Conservation (phyloP, 768 basidiomycete genomes). For the Macrolepiota fuliginosa region DNA sequence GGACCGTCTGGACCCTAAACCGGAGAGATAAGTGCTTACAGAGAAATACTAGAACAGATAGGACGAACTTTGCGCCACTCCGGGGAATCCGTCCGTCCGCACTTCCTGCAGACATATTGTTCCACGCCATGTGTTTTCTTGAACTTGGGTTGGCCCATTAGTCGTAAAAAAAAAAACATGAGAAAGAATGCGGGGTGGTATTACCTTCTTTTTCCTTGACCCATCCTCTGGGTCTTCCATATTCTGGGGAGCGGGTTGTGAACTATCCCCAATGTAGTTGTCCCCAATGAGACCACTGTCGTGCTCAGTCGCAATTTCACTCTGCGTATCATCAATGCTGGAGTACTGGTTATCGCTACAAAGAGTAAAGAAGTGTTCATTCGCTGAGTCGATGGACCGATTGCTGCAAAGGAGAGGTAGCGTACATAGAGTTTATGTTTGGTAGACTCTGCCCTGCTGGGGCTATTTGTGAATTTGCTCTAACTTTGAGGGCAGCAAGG, state of each 20-base stretch:
- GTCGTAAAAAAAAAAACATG: background rate
- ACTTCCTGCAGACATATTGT: constrained; percentile 86
- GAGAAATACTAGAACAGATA: background rate
- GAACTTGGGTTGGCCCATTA: constrained; percentile 25
- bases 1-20: constrained; percentile 86
- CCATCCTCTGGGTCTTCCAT: constrained; percentile 32
- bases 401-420: constrained; percentile 29
- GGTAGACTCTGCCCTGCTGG: constrained; percentile 22
- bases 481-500: constrained; percentile 39
- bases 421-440: constrained; percentile 31
- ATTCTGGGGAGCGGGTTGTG: background rate
- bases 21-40: constrained; percentile 8
- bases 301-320: background rate
- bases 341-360: background rate
- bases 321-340: background rate
- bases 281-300: background rate
- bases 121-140: constrained; percentile 53
- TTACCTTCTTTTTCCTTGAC: constrained; percentile 64
- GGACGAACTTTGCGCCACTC: constrained; percentile 86
- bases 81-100: constrained; percentile 93
- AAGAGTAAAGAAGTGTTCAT: constrained; percentile 10
- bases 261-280: constrained; percentile 3
- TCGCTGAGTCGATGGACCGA: background rate
- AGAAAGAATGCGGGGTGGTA: background rate
- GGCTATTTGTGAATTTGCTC: constrained; percentile 22